Evolutionary conservation across 23 red algal genomes (phyloP).

Genomic region (Porphyridium purpureum): DNA sequence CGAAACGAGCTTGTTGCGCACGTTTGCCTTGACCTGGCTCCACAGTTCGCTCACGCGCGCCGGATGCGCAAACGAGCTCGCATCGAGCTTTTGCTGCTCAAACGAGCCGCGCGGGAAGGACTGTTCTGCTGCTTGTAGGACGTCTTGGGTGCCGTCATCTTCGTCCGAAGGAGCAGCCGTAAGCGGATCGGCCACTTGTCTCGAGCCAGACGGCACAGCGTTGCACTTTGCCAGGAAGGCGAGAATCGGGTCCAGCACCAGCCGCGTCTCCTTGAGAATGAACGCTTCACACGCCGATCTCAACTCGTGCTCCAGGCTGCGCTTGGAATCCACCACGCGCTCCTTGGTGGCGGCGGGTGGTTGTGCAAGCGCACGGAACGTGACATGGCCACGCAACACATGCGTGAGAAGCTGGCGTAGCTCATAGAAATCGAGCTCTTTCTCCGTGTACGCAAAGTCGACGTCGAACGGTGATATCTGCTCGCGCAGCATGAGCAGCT

Average conservation of each 20-base stretch:
- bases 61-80: constrained; percentile 38
- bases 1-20: constrained; percentile 13
- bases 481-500: constrained; percentile 70
- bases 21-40: constrained; percentile 15
- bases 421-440: constrained; percentile 39
- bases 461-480: constrained; percentile 81
- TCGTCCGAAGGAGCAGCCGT: too few species aligned
- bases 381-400: constrained; percentile 42
- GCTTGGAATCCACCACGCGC: constrained; percentile 45
- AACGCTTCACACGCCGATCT: constrained; percentile 51
- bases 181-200: too few species aligned
- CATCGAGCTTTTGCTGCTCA: constrained; percentile 14
- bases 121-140: too few species aligned
- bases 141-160: too few species aligned
- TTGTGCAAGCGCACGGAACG: constrained; percentile 35
- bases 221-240: constrained; percentile 66
- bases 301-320: constrained; percentile 30
- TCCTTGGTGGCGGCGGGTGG: constrained; percentile 20
- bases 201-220: constrained; percentile 37
- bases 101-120: constrained; percentile 18
- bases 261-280: constrained; percentile 48
- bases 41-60: constrained; percentile 21
- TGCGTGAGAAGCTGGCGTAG: constrained; percentile 41
- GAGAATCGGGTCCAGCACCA: constrained; percentile 52
- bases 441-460: constrained; percentile 76